A percentile compares a stretch with the other conserved stretches of the same genome.
Conservation (phyloP, 306 rosid species). For the Trifolium subterraneum region DNA sequence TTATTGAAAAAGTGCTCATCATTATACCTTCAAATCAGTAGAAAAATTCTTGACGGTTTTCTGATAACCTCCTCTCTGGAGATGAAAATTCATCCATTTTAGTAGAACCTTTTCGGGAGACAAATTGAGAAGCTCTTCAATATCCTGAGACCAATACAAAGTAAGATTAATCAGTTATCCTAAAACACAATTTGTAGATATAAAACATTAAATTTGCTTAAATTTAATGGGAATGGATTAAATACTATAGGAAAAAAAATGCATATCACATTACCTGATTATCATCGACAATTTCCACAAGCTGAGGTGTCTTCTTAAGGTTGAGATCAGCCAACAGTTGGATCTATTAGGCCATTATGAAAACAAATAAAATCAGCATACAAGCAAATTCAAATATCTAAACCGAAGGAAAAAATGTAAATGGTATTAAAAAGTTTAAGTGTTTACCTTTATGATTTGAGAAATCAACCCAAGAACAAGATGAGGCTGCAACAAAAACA, state of each 20-base stretch:
- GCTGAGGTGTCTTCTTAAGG: slow-evolving; percentile 98
- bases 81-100: slow-evolving; percentile 98
- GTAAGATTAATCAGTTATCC: slow-evolving; percentile 32
- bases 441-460: slow-evolving; percentile 90
- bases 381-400: slow-evolving; percentile 27
- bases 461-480: slow-evolving; percentile 91
- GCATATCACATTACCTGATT: slow-evolving; percentile 58
- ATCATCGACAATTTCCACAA: slow-evolving; percentile 88
- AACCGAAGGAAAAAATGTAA: slow-evolving; percentile 2
- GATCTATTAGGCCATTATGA: slow-evolving; percentile 40
- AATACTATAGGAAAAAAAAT: slow-evolving; percentile 7
- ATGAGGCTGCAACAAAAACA: slow-evolving; percentile 80
- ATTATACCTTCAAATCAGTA: slow-evolving; percentile 92
- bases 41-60: slow-evolving; percentile 81
- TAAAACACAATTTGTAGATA: slow-evolving; percentile 16
- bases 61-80: slow-evolving; percentile 84
- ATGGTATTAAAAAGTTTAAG: slow-evolving; percentile 36
- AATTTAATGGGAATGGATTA: slow-evolving; percentile 22
- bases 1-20: slow-evolving; percentile 24
- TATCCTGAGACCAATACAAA: slow-evolving; percentile 61
- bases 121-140: slow-evolving; percentile 92
- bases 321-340: slow-evolving; percentile 94
- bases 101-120: slow-evolving; percentile 91
- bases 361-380: slow-evolving; percentile 22
- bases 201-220: slow-evolving; percentile 2